phyloP scores from a whole-genome alignment of 1,284 basidiomycete genomes.

The Vanrija sp. region DNA sequence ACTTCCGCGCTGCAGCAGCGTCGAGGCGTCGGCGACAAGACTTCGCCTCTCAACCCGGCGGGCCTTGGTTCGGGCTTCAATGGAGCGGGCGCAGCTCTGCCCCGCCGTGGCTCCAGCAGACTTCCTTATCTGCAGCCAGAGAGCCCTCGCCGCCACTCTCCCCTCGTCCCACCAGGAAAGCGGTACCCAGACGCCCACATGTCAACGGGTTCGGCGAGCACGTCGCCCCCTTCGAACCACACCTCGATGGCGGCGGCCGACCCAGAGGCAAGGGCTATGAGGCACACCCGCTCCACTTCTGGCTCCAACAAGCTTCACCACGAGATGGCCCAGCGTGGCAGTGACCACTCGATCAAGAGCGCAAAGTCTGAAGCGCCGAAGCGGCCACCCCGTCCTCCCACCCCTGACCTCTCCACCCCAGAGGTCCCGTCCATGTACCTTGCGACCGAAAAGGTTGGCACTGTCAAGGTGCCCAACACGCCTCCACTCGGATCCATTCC shows the following conservation, averaged over 20 bases:
- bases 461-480: slow-evolving; percentile 2
- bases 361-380: background rate
- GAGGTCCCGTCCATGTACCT: slow-evolving; percentile 5
- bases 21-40: background rate
- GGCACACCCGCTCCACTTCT: no score
- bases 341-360: background rate
- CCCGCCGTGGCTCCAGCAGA: slow-evolving; percentile 6
- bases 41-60: slow-evolving; percentile 6
- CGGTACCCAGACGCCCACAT: background rate
- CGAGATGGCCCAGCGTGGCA: no score
- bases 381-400: slow-evolving; percentile 15
- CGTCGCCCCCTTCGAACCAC: background rate
- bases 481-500: no score
- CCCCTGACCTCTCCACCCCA: slow-evolving; percentile 13
- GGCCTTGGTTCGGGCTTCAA: background rate
- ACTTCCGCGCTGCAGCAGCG: slow-evolving; percentile 12
- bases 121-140: slow-evolving; percentile 15
- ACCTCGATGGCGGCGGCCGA: no score
- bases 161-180: background rate
- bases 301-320: no score
- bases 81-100: background rate
- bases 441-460: slow-evolving; percentile 2
- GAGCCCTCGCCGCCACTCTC: background rate
- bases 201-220: background rate
- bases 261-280: no score